phyloP scores from a whole-genome alignment of 768 basidiomycete species.

The Suillus weaverae region DNA sequence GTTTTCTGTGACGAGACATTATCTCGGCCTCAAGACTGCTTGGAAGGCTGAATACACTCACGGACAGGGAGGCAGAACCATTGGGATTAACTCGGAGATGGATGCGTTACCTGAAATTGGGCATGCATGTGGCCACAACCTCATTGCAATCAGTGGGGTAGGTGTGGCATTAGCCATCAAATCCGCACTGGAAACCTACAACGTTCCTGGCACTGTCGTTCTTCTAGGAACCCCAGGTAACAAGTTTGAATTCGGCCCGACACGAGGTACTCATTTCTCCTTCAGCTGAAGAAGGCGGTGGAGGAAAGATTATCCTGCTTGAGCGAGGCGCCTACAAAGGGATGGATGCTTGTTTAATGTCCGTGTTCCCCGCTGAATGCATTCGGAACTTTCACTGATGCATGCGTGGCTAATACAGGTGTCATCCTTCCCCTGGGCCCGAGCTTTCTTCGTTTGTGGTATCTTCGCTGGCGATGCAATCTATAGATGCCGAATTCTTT shows the following conservation, averaged over 20 bases:
- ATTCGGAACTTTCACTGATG: conserved; percentile 9
- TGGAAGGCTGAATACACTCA: conserved; percentile 74
- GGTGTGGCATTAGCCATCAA: conserved; percentile 74
- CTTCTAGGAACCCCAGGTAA: conserved; percentile 78
- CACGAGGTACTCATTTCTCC: conserved; percentile 9
- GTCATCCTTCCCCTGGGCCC: conserved; percentile 66
- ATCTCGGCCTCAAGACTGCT: conserved; percentile 71
- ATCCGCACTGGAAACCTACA: conserved; percentile 61
- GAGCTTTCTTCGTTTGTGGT: conserved; percentile 50
- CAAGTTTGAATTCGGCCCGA: background rate
- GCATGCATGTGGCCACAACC: conserved; percentile 79
- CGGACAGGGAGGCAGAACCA: conserved; percentile 57
- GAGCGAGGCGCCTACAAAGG: conserved; percentile 75
- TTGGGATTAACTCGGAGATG: conserved; percentile 85
- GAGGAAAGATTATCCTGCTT: conserved; percentile 74
- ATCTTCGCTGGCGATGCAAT: conserved; percentile 62
- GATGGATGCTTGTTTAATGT: conserved; percentile 85
- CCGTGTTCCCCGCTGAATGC: conserved; percentile 8
- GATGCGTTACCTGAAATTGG: conserved; percentile 54
- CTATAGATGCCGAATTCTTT: conserved; percentile 66
- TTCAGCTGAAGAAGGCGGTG: conserved; percentile 75
- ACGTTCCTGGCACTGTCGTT: conserved; percentile 65
- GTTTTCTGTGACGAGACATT: conserved; percentile 69
- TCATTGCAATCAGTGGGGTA: conserved; percentile 78
- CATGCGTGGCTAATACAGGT: conserved; percentile 46